phyloP scores from a whole-genome alignment of 2,329 filamentous ascomycete species.

The Myriosclerotinia duriaeana region DNA sequence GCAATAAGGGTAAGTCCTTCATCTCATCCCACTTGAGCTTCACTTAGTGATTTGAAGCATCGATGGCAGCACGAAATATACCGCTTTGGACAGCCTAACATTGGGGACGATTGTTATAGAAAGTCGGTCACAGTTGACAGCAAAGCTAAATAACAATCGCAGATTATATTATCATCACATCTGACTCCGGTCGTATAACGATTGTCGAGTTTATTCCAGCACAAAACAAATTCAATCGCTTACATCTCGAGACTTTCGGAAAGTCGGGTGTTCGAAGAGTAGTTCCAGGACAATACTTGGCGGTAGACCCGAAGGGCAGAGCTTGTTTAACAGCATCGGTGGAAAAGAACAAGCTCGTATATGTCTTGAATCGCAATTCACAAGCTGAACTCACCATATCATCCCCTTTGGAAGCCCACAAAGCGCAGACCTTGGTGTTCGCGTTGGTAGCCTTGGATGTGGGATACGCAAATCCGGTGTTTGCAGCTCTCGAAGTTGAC shows the following conservation, averaged over 20 bases:
- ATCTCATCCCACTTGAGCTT: constrained; percentile 47
- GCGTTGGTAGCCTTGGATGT: constrained; percentile 87
- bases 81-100: constrained; percentile 37
- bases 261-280: constrained; percentile 94
- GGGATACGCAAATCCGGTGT: constrained; percentile 95
- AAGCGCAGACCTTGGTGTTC: constrained; percentile 85
- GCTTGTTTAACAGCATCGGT: constrained; percentile 91
- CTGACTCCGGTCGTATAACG: constrained; percentile 91
- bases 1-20: constrained; percentile 82
- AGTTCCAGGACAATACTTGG: constrained; percentile 92
- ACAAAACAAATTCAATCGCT: constrained; percentile 81
- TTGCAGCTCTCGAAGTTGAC: constrained; percentile 90
- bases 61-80: constrained; percentile 49
- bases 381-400: constrained; percentile 96
- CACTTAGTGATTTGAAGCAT: constrained; percentile 73
- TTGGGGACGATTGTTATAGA: constrained; percentile 27
- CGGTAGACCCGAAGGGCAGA: constrained; percentile 91
- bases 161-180: constrained; percentile 96
- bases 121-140: constrained; percentile 27
- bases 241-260: constrained; percentile 96
- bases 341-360: constrained; percentile 99
- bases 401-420: constrained; percentile 93
- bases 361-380: constrained; percentile 92
- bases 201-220: constrained; percentile 88
- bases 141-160: constrained; percentile 37